phyloP scores from a whole-genome alignment of 2,329 filamentous ascomycete genomes.

The Hypoxylon sp. region DNA sequence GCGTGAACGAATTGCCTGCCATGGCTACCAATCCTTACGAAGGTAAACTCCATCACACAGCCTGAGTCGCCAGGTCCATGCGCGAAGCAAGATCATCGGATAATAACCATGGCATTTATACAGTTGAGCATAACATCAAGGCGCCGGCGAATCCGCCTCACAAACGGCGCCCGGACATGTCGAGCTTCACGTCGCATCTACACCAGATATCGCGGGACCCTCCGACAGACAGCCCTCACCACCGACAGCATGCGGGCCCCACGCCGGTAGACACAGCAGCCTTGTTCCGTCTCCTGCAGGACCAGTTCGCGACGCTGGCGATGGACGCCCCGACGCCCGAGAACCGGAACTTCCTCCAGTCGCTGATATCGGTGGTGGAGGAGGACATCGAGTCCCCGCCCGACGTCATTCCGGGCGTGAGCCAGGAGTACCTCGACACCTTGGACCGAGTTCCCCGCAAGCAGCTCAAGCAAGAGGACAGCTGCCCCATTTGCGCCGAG shows the following conservation, averaged over 20 bases:
- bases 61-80: not conserved
- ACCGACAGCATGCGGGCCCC: conserved; percentile 68
- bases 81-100: not conserved
- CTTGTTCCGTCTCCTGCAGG: conserved; percentile 69
- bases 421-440: conserved; percentile 69
- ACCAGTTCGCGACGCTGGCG: conserved; percentile 67
- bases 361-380: conserved; percentile 63
- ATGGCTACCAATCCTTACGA: conserved; percentile 54
- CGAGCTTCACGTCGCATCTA: conserved; percentile 70
- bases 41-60: conserved; percentile 42
- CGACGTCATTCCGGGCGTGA: conserved; percentile 64
- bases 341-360: conserved; percentile 64
- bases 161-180: conserved; percentile 71
- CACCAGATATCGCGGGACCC: conserved; percentile 60
- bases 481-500: conserved; percentile 74
- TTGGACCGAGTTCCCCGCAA: conserved; percentile 70
- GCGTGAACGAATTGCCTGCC: conserved; percentile 30
- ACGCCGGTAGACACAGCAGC: conserved; percentile 70
- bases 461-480: conserved; percentile 62
- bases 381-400: conserved; percentile 66
- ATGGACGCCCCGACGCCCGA: conserved; percentile 61
- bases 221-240: conserved; percentile 39
- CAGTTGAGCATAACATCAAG: conserved; percentile 75
- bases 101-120: not conserved
- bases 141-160: conserved; percentile 55